A percentile compares a stretch with the other conserved stretches of the same genome.
These are phyloP conservation scores for Solanum hybrid DNA, from an alignment of 305 asterid genomes.

Conservation along the genomic window DNA sequence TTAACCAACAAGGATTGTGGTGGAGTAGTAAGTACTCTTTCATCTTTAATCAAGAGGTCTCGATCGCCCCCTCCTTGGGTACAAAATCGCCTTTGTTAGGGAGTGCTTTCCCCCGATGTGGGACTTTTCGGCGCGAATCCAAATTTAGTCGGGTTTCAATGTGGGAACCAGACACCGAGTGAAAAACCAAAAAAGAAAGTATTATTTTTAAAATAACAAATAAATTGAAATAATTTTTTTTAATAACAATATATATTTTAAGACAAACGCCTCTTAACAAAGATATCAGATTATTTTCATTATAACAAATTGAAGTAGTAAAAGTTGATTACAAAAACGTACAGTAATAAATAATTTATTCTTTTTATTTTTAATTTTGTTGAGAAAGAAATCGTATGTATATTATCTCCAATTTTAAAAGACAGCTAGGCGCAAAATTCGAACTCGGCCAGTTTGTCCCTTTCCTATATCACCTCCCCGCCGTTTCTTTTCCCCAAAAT, in stretches of 20 bases:
- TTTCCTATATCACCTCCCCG: constrained; percentile 63
- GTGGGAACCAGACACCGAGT: too few relatives aligned
- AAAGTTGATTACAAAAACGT: not conserved
- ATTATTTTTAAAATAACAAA: not conserved
- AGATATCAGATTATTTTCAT: not conserved
- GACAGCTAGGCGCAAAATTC: not conserved
- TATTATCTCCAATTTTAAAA: not conserved
- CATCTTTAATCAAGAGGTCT: not conserved
- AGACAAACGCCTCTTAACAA: not conserved
- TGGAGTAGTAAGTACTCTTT: too few relatives aligned
- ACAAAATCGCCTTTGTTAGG: rapidly evolving
- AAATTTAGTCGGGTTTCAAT: rapidly evolving
- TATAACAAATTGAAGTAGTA: not conserved
- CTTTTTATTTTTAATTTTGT: not conserved
- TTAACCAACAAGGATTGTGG: too few relatives aligned
- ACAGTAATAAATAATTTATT: not conserved
- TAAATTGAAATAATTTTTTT: too few relatives aligned
- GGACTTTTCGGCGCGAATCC: too few relatives aligned
- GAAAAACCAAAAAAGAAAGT: too few relatives aligned
- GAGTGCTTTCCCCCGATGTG: too few relatives aligned
- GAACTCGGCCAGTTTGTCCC: not conserved
- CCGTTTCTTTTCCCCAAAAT: constrained; percentile 56
- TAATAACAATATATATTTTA: too few relatives aligned
- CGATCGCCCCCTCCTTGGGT: not conserved
- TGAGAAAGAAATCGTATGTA: not conserved